A percentile compares a stretch with the other conserved stretches of the same genome.
These are phyloP conservation scores for Fusarium fujikuroi DNA, from an alignment of 2,329 filamentous ascomycete genomes.

Conservation along the genomic window DNA sequence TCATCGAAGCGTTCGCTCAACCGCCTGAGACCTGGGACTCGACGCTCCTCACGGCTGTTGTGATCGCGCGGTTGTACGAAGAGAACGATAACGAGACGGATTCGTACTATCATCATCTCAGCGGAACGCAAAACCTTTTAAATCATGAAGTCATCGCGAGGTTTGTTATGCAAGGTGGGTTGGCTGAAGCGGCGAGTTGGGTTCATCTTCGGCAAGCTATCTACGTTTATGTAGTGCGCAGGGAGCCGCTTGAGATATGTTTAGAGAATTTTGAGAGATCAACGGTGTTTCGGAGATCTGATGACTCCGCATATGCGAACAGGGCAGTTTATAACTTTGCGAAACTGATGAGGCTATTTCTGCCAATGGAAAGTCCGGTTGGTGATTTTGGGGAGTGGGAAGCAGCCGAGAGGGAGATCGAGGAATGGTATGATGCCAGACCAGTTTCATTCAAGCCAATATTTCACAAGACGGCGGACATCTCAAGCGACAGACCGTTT, in stretches of 20 bases:
- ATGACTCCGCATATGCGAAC: constrained; percentile 7
- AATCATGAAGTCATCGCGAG: background rate
- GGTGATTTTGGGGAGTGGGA: background rate
- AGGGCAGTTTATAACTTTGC: background rate
- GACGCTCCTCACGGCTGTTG: background rate
- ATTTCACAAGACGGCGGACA: background rate
- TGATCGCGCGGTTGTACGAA: background rate
- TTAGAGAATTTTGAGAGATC: background rate
- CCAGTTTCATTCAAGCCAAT: background rate
- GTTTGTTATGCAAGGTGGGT: background rate
- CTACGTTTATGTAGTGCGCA: background rate
- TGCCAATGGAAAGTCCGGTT: rapidly evolving
- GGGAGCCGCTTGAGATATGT: background rate
- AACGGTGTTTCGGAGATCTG: background rate
- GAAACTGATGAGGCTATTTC: background rate
- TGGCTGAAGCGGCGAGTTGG: constrained; percentile 4
- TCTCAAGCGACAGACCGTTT: background rate
- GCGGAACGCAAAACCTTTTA: background rate
- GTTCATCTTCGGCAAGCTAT: background rate
- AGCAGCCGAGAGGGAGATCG: background rate
- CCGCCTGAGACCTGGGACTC: background rate
- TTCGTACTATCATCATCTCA: constrained; percentile 2
- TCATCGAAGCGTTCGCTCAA: background rate
- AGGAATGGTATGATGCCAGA: background rate
- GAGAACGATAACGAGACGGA: constrained; percentile 1